Evolutionary conservation across 495 filamentous ascomycete genomes (phyloP).

Genomic region (Penicillium flavigenum): DNA sequence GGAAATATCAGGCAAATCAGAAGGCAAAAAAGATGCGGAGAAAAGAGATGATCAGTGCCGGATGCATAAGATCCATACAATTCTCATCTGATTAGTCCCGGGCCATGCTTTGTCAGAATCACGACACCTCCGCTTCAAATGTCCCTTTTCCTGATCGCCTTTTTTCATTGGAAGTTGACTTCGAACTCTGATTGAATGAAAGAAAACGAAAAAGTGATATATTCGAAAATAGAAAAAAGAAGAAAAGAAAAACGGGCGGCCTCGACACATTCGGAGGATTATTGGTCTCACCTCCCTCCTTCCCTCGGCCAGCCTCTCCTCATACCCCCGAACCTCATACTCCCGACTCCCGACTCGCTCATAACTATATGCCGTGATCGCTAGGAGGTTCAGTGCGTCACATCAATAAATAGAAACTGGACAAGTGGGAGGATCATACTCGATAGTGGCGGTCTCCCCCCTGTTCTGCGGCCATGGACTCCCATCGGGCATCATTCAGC

Average conservation of each 20-base stretch:
- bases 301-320: slow-evolving; percentile 24
- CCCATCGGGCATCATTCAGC: slow-evolving; percentile 34
- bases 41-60: slow-evolving; percentile 4
- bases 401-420: neutral
- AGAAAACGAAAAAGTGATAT: neutral
- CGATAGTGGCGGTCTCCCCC: slow-evolving; percentile 8
- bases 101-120: slow-evolving; percentile 37
- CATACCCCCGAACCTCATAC: slow-evolving; percentile 2
- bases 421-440: slow-evolving; percentile 4
- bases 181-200: neutral
- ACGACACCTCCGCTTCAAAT: slow-evolving; percentile 33
- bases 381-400: slow-evolving; percentile 2
- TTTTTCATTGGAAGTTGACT: slow-evolving; percentile 7
- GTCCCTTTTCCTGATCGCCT: slow-evolving; percentile 19
- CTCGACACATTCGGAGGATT: slow-evolving; percentile 9
- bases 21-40: slow-evolving; percentile 6
- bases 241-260: neutral
- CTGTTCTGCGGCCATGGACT: slow-evolving; percentile 27
- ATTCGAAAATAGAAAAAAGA: neutral
- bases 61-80: slow-evolving; percentile 10
- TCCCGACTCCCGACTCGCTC: slow-evolving; percentile 4
- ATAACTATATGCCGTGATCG: slow-evolving; percentile 6
- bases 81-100: slow-evolving; percentile 16
- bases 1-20: neutral
- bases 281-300: slow-evolving; percentile 13